phyloP scores from a whole-genome alignment of 2,329 filamentous ascomycete genomes.

The Penicillium sclerotigenum region DNA sequence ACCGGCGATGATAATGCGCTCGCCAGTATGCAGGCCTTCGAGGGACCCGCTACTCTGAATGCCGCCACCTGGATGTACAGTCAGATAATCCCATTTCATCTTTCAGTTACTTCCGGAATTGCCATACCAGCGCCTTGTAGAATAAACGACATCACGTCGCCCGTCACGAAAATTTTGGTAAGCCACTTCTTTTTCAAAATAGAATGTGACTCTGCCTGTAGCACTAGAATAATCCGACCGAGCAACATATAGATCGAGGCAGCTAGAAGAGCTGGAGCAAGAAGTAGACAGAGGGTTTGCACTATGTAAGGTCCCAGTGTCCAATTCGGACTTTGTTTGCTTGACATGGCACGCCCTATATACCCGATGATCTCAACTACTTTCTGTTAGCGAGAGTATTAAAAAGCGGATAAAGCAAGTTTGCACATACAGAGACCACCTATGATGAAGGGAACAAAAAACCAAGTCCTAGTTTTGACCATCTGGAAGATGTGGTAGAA shows the following conservation, averaged over 20 bases:
- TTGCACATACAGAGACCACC: neutral
- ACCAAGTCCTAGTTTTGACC: neutral
- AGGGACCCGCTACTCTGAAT: neutral
- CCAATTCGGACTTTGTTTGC: neutral
- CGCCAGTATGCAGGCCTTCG: neutral
- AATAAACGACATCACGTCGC: constrained; percentile 1
- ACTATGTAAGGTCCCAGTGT: neutral
- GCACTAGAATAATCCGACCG: neutral
- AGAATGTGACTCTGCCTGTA: neutral
- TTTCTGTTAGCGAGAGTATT: neutral
- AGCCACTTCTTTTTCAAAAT: constrained; percentile 3
- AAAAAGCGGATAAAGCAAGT: neutral
- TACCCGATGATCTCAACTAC: neutral
- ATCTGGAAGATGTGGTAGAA: constrained; percentile 16
- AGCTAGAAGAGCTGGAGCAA: constrained; percentile 9
- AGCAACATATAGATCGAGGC: constrained; percentile 6
- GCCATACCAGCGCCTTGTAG: constrained; percentile 1
- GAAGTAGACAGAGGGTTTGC: constrained; percentile 5
- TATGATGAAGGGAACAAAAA: neutral
- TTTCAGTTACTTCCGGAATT: neutral
- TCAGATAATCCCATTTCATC: neutral
- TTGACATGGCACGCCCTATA: neutral
- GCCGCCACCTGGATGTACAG: neutral
- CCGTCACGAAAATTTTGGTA: constrained; percentile 1
- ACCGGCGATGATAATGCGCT: neutral